These are phyloP conservation scores for Kluyveromyces wickerhamii DNA, from an alignment of 805 yeast genomes.

Conservation along the genomic window DNA sequence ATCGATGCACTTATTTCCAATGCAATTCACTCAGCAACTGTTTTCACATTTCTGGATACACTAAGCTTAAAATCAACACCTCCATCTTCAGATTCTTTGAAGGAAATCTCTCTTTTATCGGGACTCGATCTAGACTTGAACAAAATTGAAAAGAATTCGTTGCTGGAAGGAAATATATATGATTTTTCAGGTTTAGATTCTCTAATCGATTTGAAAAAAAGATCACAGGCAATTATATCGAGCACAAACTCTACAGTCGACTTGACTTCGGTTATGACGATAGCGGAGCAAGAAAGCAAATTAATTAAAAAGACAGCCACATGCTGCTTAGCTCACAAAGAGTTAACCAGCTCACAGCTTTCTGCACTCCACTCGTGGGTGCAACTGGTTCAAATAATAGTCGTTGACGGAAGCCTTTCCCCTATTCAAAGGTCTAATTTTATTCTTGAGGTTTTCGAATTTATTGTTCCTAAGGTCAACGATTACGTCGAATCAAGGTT, in stretches of 20 bases:
- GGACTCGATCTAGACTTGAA: conserved; percentile 36
- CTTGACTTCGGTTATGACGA: conserved; percentile 16
- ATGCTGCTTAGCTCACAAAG: conserved; percentile 39
- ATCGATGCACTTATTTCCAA: conserved; percentile 44
- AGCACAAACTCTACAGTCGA: conserved; percentile 13
- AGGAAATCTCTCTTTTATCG: conserved; percentile 23
- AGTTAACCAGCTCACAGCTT: conserved; percentile 46
- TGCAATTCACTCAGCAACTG: conserved; percentile 54
- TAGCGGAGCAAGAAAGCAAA: conserved; percentile 16
- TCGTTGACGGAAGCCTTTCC: conserved; percentile 50
- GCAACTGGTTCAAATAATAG: conserved; percentile 63
- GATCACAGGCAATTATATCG: conserved; percentile 10
- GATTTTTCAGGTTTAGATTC: conserved; percentile 37
- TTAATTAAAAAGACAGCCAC: conserved; percentile 32
- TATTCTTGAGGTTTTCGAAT: conserved; percentile 68
- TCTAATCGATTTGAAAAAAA: conserved; percentile 25
- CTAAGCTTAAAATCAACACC: conserved; percentile 48
- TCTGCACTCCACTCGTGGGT: conserved; percentile 76
- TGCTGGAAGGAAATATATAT: conserved; percentile 30
- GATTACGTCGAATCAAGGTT: conserved; percentile 64
- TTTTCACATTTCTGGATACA: conserved; percentile 63
- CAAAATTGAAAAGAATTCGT: conserved; percentile 29
- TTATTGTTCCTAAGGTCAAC: conserved; percentile 65
- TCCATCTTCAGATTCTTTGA: conserved; percentile 18
- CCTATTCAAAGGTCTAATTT: conserved; percentile 46